Conservation (phyloP, 2,329 filamentous ascomycete genomes). For the Trichophyton rubrum region DNA sequence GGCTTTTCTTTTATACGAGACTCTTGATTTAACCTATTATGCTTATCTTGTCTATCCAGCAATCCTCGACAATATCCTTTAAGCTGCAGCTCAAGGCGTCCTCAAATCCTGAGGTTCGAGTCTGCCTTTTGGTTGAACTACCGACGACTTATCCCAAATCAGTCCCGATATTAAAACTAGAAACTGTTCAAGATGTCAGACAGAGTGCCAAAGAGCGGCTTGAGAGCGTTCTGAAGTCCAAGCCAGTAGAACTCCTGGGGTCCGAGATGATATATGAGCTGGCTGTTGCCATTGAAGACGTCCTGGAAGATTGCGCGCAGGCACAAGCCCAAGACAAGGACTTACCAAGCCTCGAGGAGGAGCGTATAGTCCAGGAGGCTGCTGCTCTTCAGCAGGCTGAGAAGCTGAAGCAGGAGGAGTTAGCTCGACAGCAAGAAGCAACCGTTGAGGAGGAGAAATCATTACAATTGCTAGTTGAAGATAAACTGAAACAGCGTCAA, state of each 20-base stretch:
- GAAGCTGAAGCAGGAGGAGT: slow-evolving; percentile 38
- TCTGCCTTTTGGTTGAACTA: slow-evolving; percentile 65
- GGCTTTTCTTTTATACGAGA: background rate
- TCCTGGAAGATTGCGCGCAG: slow-evolving; percentile 75
- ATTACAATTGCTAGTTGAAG: slow-evolving; percentile 28
- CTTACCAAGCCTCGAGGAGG: slow-evolving; percentile 76
- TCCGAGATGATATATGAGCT: slow-evolving; percentile 55
- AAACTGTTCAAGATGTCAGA: slow-evolving; percentile 51
- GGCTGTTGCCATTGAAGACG: slow-evolving; percentile 48
- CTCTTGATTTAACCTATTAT: background rate
- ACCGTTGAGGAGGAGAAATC: slow-evolving; percentile 30
- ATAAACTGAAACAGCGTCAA: slow-evolving; percentile 26
- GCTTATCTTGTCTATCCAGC: slow-evolving; percentile 34
- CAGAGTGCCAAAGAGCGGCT: slow-evolving; percentile 61
- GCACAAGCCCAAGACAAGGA: slow-evolving; percentile 62
- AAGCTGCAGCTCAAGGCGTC: slow-evolving; percentile 65
- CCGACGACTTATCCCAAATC: slow-evolving; percentile 88
- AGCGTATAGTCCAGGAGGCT: slow-evolving; percentile 73
- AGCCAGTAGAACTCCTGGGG: slow-evolving; percentile 52
- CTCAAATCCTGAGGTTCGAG: slow-evolving; percentile 56
- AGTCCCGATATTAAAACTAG: slow-evolving; percentile 57
- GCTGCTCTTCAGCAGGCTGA: slow-evolving; percentile 40
- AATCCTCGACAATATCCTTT: slow-evolving; percentile 67
- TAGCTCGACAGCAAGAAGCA: slow-evolving; percentile 31
- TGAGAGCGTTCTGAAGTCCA: slow-evolving; percentile 53